These are phyloP conservation scores for Coemansia nantahalensis DNA, from an alignment of 192 early-diverging fungal species.

Conservation along the genomic window DNA sequence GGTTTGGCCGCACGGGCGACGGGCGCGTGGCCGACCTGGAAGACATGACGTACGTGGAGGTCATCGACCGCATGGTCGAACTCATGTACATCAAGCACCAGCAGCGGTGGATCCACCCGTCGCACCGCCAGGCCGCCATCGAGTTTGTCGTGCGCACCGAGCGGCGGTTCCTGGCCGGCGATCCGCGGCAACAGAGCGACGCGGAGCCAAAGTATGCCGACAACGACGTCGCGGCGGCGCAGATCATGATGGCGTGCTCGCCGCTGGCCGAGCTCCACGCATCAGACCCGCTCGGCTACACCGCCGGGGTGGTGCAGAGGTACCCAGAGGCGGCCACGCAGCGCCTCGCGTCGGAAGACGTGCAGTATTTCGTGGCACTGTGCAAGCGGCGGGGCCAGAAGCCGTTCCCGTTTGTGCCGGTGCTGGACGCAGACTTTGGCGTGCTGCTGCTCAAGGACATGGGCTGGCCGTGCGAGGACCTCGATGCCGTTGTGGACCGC, in stretches of 20 bases:
- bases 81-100: slow-evolving; percentile 73
- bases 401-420: slow-evolving; percentile 87
- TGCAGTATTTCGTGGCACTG: slow-evolving; percentile 28
- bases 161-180: neutral
- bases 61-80: slow-evolving; percentile 74
- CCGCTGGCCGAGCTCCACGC: slow-evolving; percentile 39
- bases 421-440: slow-evolving; percentile 86
- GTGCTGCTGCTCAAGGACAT: slow-evolving; percentile 90
- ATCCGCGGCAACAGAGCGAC: too few relatives aligned
- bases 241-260: neutral
- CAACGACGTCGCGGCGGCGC: too few relatives aligned
- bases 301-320: slow-evolving; percentile 1
- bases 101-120: slow-evolving; percentile 74
- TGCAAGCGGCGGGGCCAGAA: slow-evolving; percentile 70
- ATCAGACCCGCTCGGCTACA: slow-evolving; percentile 25
- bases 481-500: slow-evolving; percentile 77
- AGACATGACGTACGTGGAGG: slow-evolving; percentile 92
- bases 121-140: slow-evolving; percentile 66
- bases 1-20: slow-evolving; percentile 85
- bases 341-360: slow-evolving; percentile 30
- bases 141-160: slow-evolving; percentile 76
- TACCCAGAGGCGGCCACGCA: slow-evolving; percentile 19
- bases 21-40: slow-evolving; percentile 75
- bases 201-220: too few relatives aligned
- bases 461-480: slow-evolving; percentile 85